These are phyloP conservation scores for Aspergillus ochraceoroseus DNA, from an alignment of 2,329 filamentous ascomycete species.

Conservation along the genomic window DNA sequence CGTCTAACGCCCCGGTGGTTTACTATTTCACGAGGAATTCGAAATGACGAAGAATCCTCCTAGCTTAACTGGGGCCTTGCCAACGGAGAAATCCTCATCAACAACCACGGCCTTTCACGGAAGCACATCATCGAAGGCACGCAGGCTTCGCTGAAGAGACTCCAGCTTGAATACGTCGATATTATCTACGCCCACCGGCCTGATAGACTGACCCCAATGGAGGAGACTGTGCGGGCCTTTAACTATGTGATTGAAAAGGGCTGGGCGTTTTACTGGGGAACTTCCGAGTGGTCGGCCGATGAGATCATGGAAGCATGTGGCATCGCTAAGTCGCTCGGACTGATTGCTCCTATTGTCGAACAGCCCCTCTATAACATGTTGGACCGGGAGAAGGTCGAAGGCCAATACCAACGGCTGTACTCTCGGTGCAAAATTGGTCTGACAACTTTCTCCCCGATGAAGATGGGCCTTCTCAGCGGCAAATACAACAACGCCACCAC, in stretches of 20 bases:
- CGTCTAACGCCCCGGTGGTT: not conserved
- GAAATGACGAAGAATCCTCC: too few species aligned
- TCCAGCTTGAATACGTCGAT: constrained; percentile 64
- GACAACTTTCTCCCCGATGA: constrained; percentile 61
- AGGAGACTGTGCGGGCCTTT: constrained; percentile 67
- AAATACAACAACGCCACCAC: constrained; percentile 61
- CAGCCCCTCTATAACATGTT: constrained; percentile 66
- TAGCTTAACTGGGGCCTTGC: constrained; percentile 60
- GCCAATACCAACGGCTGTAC: constrained; percentile 58
- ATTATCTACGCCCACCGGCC: constrained; percentile 66
- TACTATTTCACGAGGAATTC: not conserved
- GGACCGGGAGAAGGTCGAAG: constrained; percentile 57
- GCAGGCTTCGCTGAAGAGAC: constrained; percentile 54
- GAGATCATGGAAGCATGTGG: constrained; percentile 62
- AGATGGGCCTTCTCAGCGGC: constrained; percentile 59
- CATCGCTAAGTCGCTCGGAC: constrained; percentile 55
- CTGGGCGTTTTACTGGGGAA: constrained; percentile 68
- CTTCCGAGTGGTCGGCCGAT: constrained; percentile 63
- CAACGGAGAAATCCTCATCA: constrained; percentile 59
- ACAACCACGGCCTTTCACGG: constrained; percentile 63
- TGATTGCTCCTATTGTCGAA: constrained; percentile 52
- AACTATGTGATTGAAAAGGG: constrained; percentile 65
- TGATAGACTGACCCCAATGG: constrained; percentile 63
- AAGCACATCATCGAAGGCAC: constrained; percentile 68
- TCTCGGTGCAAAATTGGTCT: constrained; percentile 57